Percentiles rank a stretch among this genome's conserved stretches.
Conservation (phyloP, 768 basidiomycete genomes). For the Clitopilus hobsonii region DNA sequence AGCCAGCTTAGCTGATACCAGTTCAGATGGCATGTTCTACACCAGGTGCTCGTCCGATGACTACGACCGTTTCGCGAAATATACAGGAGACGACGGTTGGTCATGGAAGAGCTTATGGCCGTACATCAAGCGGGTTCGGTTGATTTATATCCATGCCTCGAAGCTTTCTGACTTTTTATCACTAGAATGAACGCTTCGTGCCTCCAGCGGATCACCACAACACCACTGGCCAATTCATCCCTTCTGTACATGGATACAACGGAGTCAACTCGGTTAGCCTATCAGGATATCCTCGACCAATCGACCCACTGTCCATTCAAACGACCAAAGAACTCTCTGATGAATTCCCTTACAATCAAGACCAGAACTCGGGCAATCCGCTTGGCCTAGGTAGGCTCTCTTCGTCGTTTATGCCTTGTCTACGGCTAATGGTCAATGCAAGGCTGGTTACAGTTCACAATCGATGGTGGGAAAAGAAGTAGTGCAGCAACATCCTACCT, state of each 20-base stretch:
- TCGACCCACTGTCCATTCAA: constrained; percentile 18
- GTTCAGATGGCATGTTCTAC: constrained; percentile 17
- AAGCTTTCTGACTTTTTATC: neutral
- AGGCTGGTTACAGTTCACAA: constrained; percentile 12
- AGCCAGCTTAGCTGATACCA: neutral
- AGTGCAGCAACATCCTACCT: constrained; percentile 16
- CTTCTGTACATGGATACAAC: constrained; percentile 17
- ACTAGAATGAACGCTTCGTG: constrained; percentile 20
- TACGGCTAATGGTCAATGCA: neutral
- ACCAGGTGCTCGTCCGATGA: constrained; percentile 21
- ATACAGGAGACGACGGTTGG: constrained; percentile 23
- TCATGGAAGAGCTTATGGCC: constrained; percentile 19
- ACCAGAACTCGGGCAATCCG: constrained; percentile 23
- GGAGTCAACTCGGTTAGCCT: constrained; percentile 19
- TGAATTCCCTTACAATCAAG: constrained; percentile 18
- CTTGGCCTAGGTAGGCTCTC: constrained; percentile 23
- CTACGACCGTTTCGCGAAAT: constrained; percentile 19
- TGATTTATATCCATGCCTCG: neutral
- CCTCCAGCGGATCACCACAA: constrained; percentile 24
- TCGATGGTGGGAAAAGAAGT: constrained; percentile 11
- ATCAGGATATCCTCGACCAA: constrained; percentile 11
- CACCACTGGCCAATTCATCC: constrained; percentile 19
- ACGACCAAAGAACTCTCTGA: constrained; percentile 15
- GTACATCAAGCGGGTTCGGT: constrained; percentile 9
- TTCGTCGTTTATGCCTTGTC: neutral